These are phyloP conservation scores for Vairimorpha apis DNA, from an alignment of 371 early-diverging fungal species.

Conservation along the genomic window DNA sequence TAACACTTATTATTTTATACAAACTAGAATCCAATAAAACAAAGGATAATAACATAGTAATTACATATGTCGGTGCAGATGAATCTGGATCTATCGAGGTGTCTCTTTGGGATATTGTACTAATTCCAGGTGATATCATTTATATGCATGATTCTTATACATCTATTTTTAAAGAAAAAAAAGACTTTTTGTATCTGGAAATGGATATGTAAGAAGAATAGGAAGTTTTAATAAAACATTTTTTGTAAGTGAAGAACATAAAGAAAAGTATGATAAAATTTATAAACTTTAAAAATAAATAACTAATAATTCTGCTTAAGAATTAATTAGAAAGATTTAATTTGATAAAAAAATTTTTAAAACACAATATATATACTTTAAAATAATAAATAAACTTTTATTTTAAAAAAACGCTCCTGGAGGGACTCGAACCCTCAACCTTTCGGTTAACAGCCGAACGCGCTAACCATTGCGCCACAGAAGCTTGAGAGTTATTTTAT, in stretches of 20 bases:
- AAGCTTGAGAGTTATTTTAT: no score
- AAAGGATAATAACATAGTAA: constrained; percentile 43
- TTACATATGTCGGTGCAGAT: constrained; percentile 40
- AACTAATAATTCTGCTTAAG: neutral
- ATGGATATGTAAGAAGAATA: constrained; percentile 23
- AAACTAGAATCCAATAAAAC: constrained; percentile 28
- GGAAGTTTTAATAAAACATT: constrained; percentile 35
- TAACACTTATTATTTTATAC: constrained; percentile 45
- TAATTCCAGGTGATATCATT: constrained; percentile 41
- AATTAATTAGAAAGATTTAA: no score
- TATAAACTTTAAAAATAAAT: neutral
- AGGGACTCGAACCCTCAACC: constrained; percentile 54
- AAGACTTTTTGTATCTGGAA: constrained; percentile 22
- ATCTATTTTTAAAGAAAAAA: constrained; percentile 20
- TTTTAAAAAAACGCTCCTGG: constrained; percentile 35
- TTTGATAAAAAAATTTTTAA: no score
- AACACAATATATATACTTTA: no score
- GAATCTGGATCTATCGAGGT: constrained; percentile 47
- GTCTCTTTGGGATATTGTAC: constrained; percentile 21
- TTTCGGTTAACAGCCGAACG: constrained; percentile 57
- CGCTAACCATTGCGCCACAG: constrained; percentile 54
- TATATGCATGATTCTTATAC: constrained; percentile 26
- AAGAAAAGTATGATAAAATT: no score
- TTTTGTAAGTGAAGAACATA: constrained; percentile 16
- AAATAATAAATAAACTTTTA: no score